Evolutionary conservation across 139 green algal genomes (phyloP).

Genomic region (Chlorella ohadii): DNA sequence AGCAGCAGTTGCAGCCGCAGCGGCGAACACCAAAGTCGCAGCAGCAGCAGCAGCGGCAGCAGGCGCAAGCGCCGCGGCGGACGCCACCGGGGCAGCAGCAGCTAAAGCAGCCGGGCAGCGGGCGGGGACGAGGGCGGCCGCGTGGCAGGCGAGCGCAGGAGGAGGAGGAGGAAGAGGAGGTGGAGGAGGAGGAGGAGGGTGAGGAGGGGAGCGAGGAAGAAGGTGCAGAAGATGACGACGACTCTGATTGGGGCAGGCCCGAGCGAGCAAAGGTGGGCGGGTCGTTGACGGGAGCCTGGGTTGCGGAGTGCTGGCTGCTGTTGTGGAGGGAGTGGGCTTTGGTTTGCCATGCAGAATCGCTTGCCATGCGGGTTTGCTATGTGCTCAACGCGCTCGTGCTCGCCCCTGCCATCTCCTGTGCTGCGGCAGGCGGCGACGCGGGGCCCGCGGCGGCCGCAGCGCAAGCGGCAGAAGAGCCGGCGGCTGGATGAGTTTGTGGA

Average conservation of each 20-base stretch:
- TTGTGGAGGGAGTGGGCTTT: background rate
- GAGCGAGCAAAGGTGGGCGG: background rate
- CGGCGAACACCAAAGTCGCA: background rate
- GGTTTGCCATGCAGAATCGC: too few species aligned
- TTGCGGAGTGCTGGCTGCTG: background rate
- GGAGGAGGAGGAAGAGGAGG: background rate
- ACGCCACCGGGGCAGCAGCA: background rate
- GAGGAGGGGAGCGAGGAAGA: background rate
- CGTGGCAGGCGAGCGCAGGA: background rate
- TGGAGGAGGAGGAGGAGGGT: background rate
- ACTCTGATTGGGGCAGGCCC: background rate
- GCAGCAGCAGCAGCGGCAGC: background rate
- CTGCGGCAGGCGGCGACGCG: background rate
- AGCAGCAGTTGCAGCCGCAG: background rate
- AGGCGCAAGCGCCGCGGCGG: background rate
- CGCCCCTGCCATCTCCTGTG: background rate
- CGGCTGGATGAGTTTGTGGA: conserved; percentile 31
- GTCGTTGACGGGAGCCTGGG: background rate
- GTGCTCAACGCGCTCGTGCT: too few species aligned
- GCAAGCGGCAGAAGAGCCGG: conserved; percentile 25
- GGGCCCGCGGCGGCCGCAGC: conserved; percentile 5
- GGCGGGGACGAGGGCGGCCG: background rate
- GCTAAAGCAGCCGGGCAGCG: background rate
- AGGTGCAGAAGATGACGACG: background rate
- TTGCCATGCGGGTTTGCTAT: too few species aligned